Evolutionary conservation across 2,329 filamentous ascomycete species (phyloP).

Genomic region (Botrytis pseudocinerea): DNA sequence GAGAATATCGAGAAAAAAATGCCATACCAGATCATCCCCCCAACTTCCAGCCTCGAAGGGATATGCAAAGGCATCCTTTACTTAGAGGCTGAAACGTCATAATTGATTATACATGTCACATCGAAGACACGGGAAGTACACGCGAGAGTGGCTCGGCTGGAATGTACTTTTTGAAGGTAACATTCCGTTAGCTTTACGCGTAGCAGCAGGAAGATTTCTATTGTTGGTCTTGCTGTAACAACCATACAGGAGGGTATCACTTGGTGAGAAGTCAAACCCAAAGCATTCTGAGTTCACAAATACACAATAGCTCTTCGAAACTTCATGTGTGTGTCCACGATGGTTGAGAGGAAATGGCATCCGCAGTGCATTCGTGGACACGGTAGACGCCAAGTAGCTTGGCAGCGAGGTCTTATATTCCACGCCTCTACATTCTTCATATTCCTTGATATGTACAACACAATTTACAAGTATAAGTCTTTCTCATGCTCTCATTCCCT

Average conservation of each 20-base stretch:
- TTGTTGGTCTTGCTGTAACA: no score
- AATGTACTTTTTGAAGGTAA: neutral
- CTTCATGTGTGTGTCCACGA: neutral
- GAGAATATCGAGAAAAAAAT: neutral
- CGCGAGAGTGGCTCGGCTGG: neutral
- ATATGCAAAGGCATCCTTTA: neutral
- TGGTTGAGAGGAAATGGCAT: neutral
- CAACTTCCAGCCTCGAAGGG: neutral
- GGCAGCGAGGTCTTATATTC: neutral
- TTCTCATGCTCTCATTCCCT: constrained; percentile 12
- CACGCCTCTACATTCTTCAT: constrained; percentile 21
- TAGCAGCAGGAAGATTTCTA: neutral
- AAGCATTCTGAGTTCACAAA: neutral
- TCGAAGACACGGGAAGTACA: neutral
- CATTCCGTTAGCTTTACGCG: constrained; percentile 7
- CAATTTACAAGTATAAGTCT: constrained; percentile 18
- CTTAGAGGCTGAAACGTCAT: neutral
- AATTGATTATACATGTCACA: no score
- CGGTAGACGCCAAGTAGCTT: neutral
- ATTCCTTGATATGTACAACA: constrained; percentile 7
- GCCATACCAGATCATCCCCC: neutral
- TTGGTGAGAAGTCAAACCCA: neutral
- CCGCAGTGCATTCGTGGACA: neutral
- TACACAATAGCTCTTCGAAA: no score
- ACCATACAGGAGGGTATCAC: neutral